These are phyloP conservation scores for Deinandra increscens DNA, from an alignment of 129 eudicot species.

Conservation along the genomic window DNA sequence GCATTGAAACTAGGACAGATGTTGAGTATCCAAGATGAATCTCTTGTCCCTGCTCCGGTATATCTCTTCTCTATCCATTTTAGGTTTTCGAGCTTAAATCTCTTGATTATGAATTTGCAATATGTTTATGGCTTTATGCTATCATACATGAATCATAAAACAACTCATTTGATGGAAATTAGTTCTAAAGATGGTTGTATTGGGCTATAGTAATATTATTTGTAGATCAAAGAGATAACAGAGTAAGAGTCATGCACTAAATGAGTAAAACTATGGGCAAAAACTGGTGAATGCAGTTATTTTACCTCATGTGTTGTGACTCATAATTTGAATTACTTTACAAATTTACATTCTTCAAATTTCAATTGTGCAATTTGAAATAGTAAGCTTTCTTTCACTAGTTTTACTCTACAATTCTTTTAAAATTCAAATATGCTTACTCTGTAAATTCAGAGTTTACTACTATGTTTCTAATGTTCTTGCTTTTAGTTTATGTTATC, in stretches of 20 bases:
- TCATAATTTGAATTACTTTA: background rate
- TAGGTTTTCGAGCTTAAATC: background rate
- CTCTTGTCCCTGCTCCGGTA: constrained; percentile 98
- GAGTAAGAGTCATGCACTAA: background rate
- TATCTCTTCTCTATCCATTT: constrained; percentile 1
- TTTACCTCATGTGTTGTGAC: background rate
- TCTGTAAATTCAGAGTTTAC: background rate
- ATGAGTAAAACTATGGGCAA: constrained; percentile 5
- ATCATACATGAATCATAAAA: background rate
- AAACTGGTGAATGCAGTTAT: background rate
- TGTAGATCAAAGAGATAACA: background rate
- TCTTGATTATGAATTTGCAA: constrained; percentile 7
- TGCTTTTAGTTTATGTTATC: background rate
- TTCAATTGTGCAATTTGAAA: background rate
- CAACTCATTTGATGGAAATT: constrained; percentile 4
- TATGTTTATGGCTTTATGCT: constrained; percentile 12
- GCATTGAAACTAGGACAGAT: constrained; percentile 96
- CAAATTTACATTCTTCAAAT: background rate
- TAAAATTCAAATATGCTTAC: background rate
- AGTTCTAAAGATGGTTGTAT: background rate
- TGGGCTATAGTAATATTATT: background rate
- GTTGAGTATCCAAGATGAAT: constrained; percentile 97
- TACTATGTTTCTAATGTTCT: background rate
- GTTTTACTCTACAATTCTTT: background rate
- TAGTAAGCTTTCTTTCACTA: background rate